These are phyloP conservation scores for Cyclocybe cylindracea DNA, from an alignment of 768 basidiomycete genomes.

Conservation along the genomic window DNA sequence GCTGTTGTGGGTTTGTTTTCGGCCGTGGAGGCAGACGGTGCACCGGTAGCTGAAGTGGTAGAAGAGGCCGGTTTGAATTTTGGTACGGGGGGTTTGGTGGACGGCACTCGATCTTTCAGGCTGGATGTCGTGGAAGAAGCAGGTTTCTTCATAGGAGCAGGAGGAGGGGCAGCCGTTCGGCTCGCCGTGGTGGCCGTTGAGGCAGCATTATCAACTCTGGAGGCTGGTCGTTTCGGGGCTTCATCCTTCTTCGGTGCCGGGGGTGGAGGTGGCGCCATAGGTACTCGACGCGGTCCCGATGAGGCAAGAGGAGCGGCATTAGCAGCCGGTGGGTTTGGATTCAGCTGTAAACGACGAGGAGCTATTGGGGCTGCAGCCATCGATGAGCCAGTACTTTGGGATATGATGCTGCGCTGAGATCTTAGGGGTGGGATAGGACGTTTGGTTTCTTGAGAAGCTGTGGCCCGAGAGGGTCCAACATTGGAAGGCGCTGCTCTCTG, in stretches of 20 bases:
- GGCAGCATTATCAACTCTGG: slow-evolving; percentile 13
- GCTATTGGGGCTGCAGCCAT: slow-evolving; percentile 5
- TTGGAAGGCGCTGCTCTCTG: neutral
- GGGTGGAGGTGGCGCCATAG: slow-evolving; percentile 20
- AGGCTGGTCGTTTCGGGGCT: slow-evolving; percentile 11
- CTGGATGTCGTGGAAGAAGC: slow-evolving; percentile 7
- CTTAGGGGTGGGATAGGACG: slow-evolving; percentile 14
- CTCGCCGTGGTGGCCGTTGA: slow-evolving; percentile 6
- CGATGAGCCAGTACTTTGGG: slow-evolving; percentile 2
- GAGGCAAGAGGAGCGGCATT: slow-evolving; percentile 7
- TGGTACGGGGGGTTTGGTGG: slow-evolving; percentile 1
- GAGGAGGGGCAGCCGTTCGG: slow-evolving; percentile 8
- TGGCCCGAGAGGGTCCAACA: slow-evolving; percentile 3
- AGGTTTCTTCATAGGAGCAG: slow-evolving; percentile 18
- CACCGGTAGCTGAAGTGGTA: neutral
- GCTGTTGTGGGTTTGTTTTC: neutral
- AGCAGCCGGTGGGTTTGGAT: slow-evolving; percentile 16
- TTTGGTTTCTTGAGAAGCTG: slow-evolving; percentile 11
- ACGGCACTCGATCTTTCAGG: slow-evolving; percentile 7
- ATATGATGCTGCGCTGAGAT: slow-evolving; percentile 9
- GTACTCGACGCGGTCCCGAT: slow-evolving; percentile 26
- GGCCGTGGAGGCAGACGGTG: slow-evolving; percentile 1
- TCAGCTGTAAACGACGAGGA: slow-evolving; percentile 27
- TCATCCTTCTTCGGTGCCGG: slow-evolving; percentile 18
- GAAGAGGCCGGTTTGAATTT: slow-evolving; percentile 3